These are phyloP conservation scores for Sclerotinia nivalis DNA, from an alignment of 2,329 filamentous ascomycete genomes.

Conservation along the genomic window DNA sequence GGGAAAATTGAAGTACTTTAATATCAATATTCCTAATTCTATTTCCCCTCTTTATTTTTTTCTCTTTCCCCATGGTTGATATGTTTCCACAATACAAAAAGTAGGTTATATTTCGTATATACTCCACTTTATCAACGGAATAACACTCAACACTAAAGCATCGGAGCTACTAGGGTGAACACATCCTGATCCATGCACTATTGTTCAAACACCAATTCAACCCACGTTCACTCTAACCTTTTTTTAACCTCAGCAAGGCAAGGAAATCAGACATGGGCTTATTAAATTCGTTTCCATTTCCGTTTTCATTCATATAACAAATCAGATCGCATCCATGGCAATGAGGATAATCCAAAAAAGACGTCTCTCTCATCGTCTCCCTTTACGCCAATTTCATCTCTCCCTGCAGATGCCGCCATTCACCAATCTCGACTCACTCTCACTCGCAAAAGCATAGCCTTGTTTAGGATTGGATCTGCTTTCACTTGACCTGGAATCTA, in stretches of 20 bases:
- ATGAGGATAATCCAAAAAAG: constrained; percentile 1
- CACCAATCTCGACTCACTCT: constrained; percentile 2
- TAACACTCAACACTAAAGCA: too few species aligned
- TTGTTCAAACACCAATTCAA: constrained; percentile 5
- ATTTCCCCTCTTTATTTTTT: too few species aligned
- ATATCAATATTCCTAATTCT: too few species aligned
- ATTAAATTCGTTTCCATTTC: background rate
- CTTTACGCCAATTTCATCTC: background rate
- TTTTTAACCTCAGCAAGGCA: background rate
- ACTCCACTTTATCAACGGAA: too few species aligned
- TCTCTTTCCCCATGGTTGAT: too few species aligned
- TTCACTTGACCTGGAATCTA: background rate
- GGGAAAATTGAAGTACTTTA: too few species aligned
- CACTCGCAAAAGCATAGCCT: constrained; percentile 10
- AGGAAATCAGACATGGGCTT: background rate
- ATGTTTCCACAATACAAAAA: too few species aligned
- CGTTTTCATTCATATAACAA: background rate
- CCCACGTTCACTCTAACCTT: background rate
- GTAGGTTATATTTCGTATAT: too few species aligned
- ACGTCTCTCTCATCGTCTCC: background rate
- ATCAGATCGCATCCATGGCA: constrained; percentile 14
- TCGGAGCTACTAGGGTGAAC: background rate
- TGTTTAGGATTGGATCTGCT: constrained; percentile 11
- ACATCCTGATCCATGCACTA: constrained; percentile 11
- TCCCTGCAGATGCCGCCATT: constrained; percentile 13